A percentile compares a stretch with the other conserved stretches of the same genome.
These are phyloP conservation scores for Thermothielavioides terrestris DNA, from an alignment of 495 filamentous ascomycete genomes.

Conservation along the genomic window DNA sequence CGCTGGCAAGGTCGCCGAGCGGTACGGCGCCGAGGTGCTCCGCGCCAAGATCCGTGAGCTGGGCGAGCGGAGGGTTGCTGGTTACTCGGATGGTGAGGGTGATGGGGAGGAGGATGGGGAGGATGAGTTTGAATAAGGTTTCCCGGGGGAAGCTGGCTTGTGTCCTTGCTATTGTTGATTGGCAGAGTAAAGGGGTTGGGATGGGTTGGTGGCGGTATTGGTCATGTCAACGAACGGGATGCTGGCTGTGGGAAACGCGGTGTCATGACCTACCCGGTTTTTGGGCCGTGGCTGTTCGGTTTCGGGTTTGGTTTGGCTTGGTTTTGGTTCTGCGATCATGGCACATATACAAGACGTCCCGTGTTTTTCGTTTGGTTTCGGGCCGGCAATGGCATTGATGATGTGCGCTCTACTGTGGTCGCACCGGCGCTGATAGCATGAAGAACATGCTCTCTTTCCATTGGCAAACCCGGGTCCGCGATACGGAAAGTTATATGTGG, in stretches of 20 bases:
- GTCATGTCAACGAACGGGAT: no score
- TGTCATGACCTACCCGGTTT: no score
- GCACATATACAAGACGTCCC: neutral
- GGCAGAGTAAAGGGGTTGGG: neutral
- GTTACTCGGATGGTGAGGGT: constrained; percentile 48
- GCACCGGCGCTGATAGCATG: neutral
- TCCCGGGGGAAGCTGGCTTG: neutral
- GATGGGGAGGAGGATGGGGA: constrained; percentile 6
- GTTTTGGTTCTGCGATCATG: neutral
- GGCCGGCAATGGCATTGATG: constrained; percentile 9
- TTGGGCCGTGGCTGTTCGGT: neutral
- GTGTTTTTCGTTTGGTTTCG: neutral
- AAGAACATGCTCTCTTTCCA: neutral
- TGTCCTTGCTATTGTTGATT: neutral
- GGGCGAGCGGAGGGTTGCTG: constrained; percentile 55
- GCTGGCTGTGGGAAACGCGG: no score
- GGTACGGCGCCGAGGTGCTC: constrained; percentile 67
- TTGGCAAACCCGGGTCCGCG: neutral
- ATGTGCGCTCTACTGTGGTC: neutral
- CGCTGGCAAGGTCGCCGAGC: constrained; percentile 70
- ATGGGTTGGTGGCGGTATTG: neutral
- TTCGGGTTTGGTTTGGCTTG: neutral
- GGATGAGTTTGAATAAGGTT: neutral
- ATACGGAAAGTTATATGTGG: no score
- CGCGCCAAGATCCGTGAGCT: constrained; percentile 80